phyloP scores from a whole-genome alignment of 1,284 basidiomycete species.

The Farysia itapuensis region DNA sequence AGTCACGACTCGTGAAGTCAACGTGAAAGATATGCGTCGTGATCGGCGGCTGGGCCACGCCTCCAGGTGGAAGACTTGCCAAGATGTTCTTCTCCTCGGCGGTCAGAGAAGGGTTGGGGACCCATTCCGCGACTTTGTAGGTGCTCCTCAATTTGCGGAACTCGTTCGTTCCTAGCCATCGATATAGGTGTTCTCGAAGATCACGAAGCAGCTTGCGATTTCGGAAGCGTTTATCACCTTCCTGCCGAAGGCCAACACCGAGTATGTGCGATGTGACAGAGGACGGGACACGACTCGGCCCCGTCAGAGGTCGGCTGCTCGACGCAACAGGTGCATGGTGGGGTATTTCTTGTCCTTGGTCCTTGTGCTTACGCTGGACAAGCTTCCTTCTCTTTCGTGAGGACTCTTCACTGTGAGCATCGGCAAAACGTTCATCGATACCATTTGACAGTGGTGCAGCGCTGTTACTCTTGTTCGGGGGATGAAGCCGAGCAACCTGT shows the following conservation, averaged over 20 bases:
- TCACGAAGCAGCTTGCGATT: constrained; percentile 45
- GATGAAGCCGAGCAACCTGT: not conserved
- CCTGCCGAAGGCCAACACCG: constrained; percentile 35
- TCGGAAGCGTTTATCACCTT: constrained; percentile 41
- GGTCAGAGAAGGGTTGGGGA: constrained; percentile 28
- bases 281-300: not conserved
- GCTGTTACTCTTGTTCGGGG: no score
- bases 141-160: constrained; percentile 41
- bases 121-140: constrained; percentile 42
- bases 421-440: not conserved
- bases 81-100: constrained; percentile 32
- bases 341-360: constrained; percentile 3
- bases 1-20: constrained; percentile 35
- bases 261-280: constrained; percentile 19
- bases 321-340: not conserved
- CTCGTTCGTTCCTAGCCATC: constrained; percentile 41
- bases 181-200: constrained; percentile 41
- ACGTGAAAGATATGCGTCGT: constrained; percentile 42
- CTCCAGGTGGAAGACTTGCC: constrained; percentile 18
- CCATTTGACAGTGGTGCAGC: not conserved
- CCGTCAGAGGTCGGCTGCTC: not conserved
- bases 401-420: not conserved
- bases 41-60: constrained; percentile 33
- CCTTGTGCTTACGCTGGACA: constrained; percentile 4
- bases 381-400: constrained; percentile 35